Percentiles rank a stretch among this genome's conserved stretches.
Conservation (phyloP, 192 early-diverging fungal genomes). For the Globomyces pollinis-pini region DNA sequence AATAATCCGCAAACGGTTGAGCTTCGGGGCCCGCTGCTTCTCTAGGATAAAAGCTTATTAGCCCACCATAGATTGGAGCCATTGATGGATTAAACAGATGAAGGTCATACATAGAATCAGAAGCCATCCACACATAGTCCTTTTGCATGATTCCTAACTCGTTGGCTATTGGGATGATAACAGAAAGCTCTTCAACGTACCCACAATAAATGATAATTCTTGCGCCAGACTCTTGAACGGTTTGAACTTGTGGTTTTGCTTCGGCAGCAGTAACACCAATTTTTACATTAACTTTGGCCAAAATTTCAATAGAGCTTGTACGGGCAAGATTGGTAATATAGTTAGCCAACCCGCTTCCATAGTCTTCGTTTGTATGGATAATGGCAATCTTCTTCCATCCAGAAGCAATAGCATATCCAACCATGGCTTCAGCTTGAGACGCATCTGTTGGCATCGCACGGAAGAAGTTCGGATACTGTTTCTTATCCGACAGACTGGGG, state of each 20-base stretch:
- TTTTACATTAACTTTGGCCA: background rate
- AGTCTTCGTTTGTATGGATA: slow-evolving; percentile 7
- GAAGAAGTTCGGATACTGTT: slow-evolving; percentile 30
- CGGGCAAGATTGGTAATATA: background rate
- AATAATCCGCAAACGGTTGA: background rate
- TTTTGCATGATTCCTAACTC: background rate
- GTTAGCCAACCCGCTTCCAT: slow-evolving; percentile 6
- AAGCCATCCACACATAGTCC: slow-evolving; percentile 3
- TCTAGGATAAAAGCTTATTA: background rate
- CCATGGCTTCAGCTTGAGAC: slow-evolving; percentile 16
- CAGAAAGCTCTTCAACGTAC: background rate
- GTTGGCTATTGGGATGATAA: background rate
- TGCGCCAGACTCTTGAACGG: background rate
- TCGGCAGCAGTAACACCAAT: background rate
- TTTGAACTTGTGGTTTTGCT: background rate
- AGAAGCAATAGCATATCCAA: slow-evolving; percentile 4
- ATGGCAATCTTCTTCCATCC: slow-evolving; percentile 16
- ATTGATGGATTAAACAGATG: background rate
- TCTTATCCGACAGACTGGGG: slow-evolving; percentile 13
- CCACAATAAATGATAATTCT: slow-evolving; percentile 7
- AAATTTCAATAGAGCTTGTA: background rate
- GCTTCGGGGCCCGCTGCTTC: background rate
- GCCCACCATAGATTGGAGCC: background rate
- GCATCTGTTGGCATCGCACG: slow-evolving; percentile 27
- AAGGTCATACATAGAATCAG: background rate